These are phyloP conservation scores for Zygosaccharomyces lentus DNA, from an alignment of 805 yeast genomes.

Conservation along the genomic window DNA sequence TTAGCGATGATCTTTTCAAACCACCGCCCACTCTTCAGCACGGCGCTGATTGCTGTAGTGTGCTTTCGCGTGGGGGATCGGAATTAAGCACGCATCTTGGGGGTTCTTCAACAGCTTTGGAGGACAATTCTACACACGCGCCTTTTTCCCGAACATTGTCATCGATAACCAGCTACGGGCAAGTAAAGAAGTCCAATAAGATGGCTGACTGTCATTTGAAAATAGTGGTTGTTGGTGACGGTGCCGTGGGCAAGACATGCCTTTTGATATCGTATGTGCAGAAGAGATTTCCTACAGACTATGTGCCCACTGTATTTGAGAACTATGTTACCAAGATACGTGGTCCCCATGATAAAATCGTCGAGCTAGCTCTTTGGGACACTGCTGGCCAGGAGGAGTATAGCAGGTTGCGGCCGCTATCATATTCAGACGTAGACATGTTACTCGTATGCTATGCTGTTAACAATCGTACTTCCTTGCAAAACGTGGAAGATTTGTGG, in stretches of 20 bases:
- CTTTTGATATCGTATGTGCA: slow-evolving; percentile 60
- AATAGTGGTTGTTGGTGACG: slow-evolving; percentile 82
- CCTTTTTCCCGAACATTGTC: slow-evolving; percentile 26
- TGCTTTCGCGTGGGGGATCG: slow-evolving; percentile 12
- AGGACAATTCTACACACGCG: slow-evolving; percentile 16
- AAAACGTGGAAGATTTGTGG: slow-evolving; percentile 79
- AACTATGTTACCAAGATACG: slow-evolving; percentile 60
- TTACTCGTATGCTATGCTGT: slow-evolving; percentile 73
- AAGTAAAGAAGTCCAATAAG: slow-evolving; percentile 21
- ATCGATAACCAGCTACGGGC: slow-evolving; percentile 28
- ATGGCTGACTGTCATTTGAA: slow-evolving; percentile 43
- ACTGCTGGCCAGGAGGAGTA: slow-evolving; percentile 90
- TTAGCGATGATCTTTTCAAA: slow-evolving; percentile 2
- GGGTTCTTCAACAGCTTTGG: slow-evolving; percentile 14
- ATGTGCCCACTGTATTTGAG: slow-evolving; percentile 82
- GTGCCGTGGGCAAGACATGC: slow-evolving; percentile 89
- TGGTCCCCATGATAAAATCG: slow-evolving; percentile 45
- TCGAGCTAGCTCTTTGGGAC: slow-evolving; percentile 79
- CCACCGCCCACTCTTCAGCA: slow-evolving; percentile 6
- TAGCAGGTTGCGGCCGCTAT: slow-evolving; percentile 70
- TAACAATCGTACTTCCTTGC: slow-evolving; percentile 56
- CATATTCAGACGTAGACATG: slow-evolving; percentile 75
- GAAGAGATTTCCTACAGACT: slow-evolving; percentile 58
- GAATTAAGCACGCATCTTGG: slow-evolving; percentile 10
- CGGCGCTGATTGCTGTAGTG: slow-evolving; percentile 12